Conservation (phyloP, 1,284 basidiomycete genomes). For the Leccinum insigne region DNA sequence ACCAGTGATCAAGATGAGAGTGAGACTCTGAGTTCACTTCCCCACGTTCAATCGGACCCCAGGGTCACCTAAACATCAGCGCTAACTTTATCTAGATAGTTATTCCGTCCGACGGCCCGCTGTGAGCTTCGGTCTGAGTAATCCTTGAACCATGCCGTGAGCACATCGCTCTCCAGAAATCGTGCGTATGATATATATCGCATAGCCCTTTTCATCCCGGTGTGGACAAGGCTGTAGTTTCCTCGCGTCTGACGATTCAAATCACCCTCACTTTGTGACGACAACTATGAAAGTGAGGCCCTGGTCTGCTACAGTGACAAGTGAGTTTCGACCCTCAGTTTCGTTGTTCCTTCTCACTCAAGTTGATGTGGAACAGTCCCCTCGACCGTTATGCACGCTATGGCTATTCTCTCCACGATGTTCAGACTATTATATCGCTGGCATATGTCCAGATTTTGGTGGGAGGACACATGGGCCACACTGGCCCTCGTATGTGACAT, state of each 20-base stretch:
- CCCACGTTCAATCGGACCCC: background rate
- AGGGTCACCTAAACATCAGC: background rate
- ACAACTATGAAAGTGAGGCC: background rate
- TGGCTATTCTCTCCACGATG: slow-evolving; percentile 21
- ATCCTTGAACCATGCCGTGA: slow-evolving; percentile 8
- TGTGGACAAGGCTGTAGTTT: background rate
- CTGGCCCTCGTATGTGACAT: slow-evolving; percentile 24
- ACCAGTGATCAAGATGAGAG: background rate
- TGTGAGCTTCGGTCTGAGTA: background rate
- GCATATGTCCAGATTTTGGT: slow-evolving; percentile 19
- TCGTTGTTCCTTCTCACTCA: background rate
- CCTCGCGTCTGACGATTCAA: background rate
- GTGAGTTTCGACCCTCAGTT: slow-evolving; percentile 6
- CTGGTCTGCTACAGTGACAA: slow-evolving; percentile 13
- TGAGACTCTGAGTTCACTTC: background rate
- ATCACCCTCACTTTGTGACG: background rate
- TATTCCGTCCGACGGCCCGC: background rate
- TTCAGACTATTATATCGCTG: slow-evolving; percentile 26
- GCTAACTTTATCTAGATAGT: slow-evolving; percentile 1
- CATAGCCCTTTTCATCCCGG: background rate
- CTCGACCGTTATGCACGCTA: slow-evolving; percentile 17
- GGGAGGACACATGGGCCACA: slow-evolving; percentile 29
- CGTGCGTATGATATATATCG: background rate
- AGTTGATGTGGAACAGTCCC: slow-evolving; percentile 14
- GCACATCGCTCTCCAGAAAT: background rate